These are phyloP conservation scores for Beauveria sp. DNA, from an alignment of 2,329 filamentous ascomycete genomes.

Conservation along the genomic window DNA sequence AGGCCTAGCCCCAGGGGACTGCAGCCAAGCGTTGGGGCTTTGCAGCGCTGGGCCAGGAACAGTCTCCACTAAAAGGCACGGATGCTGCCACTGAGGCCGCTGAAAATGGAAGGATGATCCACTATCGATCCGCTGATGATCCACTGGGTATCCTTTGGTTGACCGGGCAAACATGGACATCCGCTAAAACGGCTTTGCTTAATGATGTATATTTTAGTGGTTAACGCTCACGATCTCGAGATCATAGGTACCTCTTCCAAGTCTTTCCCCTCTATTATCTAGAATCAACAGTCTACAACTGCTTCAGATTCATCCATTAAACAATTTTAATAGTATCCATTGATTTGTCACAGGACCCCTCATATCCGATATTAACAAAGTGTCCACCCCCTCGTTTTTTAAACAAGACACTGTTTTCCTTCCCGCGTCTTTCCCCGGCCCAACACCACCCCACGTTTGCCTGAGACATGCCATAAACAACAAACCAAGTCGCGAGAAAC, in stretches of 20 bases:
- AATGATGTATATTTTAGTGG: neutral
- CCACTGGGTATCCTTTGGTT: constrained; percentile 4
- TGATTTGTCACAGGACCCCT: neutral
- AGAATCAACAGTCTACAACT: neutral
- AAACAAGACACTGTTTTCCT: neutral
- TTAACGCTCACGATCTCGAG: too few relatives aligned
- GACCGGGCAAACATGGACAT: neutral
- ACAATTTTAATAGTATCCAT: too few relatives aligned
- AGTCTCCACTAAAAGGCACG: neutral
- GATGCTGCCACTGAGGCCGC: neutral
- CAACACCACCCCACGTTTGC: constrained; percentile 2
- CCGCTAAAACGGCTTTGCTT: too few relatives aligned
- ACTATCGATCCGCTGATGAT: neutral
- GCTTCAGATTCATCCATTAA: neutral
- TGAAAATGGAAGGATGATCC: neutral
- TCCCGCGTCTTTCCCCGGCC: neutral
- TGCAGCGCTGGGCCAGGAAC: neutral
- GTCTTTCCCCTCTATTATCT: neutral
- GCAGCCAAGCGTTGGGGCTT: neutral
- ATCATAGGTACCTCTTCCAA: too few relatives aligned
- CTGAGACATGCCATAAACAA: constrained; percentile 9
- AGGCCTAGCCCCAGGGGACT: neutral
- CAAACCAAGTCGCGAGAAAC: constrained; percentile 7
- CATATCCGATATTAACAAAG: neutral
- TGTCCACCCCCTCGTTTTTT: neutral